Conservation (phyloP, 306 rosid genomes). For the Rosa lucieae region DNA sequence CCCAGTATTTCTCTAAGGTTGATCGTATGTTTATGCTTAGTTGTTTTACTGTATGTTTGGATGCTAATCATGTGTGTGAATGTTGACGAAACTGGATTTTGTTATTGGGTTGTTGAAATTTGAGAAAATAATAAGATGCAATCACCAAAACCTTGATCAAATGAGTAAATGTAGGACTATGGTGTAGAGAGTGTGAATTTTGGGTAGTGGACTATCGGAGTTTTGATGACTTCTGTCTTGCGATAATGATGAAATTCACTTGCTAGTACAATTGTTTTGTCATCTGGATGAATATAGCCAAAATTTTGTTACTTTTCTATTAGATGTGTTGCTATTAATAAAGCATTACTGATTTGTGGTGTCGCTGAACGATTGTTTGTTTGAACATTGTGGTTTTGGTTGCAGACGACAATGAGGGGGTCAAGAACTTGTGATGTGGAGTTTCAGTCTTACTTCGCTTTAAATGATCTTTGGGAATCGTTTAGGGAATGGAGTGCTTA, state of each 20-base stretch:
- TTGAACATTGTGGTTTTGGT: conserved; percentile 20
- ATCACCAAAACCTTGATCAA: background rate
- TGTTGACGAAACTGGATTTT: background rate
- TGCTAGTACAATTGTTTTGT: background rate
- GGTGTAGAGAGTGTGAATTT: background rate
- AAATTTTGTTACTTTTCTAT: background rate
- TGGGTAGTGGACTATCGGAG: background rate
- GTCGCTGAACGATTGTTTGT: background rate
- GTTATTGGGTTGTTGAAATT: conserved; percentile 14
- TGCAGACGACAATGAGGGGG: conserved; percentile 83
- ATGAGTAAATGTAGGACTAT: background rate
- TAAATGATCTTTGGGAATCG: conserved; percentile 88
- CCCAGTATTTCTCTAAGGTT: conserved; percentile 82
- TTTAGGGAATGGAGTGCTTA: conserved; percentile 92
- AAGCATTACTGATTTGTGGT: background rate
- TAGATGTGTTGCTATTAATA: background rate
- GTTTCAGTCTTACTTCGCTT: conserved; percentile 65
- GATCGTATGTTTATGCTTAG: conserved; percentile 23
- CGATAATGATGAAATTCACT: background rate
- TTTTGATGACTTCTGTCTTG: background rate
- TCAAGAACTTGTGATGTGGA: conserved; percentile 74
- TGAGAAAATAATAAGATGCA: conserved; percentile 7
- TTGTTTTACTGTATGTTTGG: background rate
- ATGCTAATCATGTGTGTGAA: background rate
- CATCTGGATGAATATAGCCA: background rate